Base-by-base conservation (phyloP, 306 rosid genomes). In the Ormosia semicastrata region DNA sequence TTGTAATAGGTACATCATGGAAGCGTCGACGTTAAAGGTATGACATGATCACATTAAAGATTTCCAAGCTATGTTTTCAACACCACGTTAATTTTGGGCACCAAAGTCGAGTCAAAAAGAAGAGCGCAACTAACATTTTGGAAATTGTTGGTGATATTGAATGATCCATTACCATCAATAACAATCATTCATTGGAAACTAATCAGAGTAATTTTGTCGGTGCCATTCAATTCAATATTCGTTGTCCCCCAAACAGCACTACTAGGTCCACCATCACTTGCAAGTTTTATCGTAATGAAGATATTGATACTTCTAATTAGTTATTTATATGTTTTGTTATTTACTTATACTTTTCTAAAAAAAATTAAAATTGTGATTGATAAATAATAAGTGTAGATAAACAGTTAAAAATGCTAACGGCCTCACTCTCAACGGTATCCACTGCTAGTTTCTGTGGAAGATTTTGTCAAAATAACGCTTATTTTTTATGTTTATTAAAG, bases 21-120 rank as follows among this genome's bases (percentile, higher is more conserved):
- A n/a, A 39, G 53, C 33, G 39, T 50, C 41, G 30, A 36, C 18
- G 30, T 76, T 15, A 36, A 74, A 9, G 49, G 71, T 1, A 13
- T 63, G 13, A 9, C 17, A 5, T 18, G 15, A 3, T 37, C 24
- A 37, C 4, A 37, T 37, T 37, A 4, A 14, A 12, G 15, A 10
- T 34, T 74, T 18, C 65, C 14, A 11, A 52, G 24, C 58, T 65
- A 34, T 7, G 7, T 4, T 49, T 66, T 74, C 71, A 74, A 82
- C 64, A 57, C 29, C 24, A 24, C 69, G 46, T 30, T 39, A 44
- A 58, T 58, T 17, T 2, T 70, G 33, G 76, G 66, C 34, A 75
- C 32, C 71, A 47, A 72, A 74, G 59, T 85, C 59, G 33, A 57
- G 88, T 85, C 88, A 85, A 85, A 77, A 85, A 41, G 79, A 10